Evolutionary conservation across 129 eudicot genomes (phyloP).

Genomic region (Flaveria ramosissima): DNA sequence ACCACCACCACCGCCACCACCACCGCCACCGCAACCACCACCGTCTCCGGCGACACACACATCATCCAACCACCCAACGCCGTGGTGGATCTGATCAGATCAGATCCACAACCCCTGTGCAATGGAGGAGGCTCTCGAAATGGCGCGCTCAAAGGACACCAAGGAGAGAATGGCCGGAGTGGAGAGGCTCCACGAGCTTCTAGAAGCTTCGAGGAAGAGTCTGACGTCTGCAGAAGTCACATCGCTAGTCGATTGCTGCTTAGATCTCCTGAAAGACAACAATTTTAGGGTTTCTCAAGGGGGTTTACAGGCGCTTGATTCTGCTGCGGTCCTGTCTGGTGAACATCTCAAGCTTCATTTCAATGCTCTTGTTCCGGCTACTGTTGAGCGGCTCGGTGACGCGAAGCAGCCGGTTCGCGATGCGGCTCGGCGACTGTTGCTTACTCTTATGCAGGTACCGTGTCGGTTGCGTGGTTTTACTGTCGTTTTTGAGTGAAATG

Average conservation of each 20-base stretch:
- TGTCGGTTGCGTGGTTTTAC: constrained; percentile 2
- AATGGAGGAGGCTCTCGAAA: constrained; percentile 90
- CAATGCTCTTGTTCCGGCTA: constrained; percentile 81
- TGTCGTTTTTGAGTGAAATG: neutral
- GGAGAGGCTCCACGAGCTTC: constrained; percentile 81
- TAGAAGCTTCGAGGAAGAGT: constrained; percentile 77
- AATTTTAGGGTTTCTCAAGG: constrained; percentile 93
- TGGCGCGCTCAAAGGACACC: constrained; percentile 85
- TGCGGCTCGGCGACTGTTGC: constrained; percentile 76
- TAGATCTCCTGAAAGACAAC: constrained; percentile 87
- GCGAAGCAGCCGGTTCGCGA: constrained; percentile 90
- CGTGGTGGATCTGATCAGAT: constrained; percentile 47
- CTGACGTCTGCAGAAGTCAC: constrained; percentile 73
- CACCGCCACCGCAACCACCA: constrained; percentile 14
- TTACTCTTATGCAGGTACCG: constrained; percentile 91
- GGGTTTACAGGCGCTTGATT: constrained; percentile 73
- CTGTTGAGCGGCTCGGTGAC: constrained; percentile 81
- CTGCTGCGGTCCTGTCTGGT: constrained; percentile 88
- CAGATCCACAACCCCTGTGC: constrained; percentile 33
- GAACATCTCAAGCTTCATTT: constrained; percentile 83
- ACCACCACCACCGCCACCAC: constrained; percentile 31
- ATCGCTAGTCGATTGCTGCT: constrained; percentile 68
- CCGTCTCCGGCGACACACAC: constrained; percentile 30
- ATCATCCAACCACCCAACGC: too few species aligned
- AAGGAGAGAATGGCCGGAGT: constrained; percentile 95